Percentiles rank a stretch among this genome's conserved stretches.
phyloP scores from a whole-genome alignment of 768 basidiomycete genomes.

The Russula sp. region DNA sequence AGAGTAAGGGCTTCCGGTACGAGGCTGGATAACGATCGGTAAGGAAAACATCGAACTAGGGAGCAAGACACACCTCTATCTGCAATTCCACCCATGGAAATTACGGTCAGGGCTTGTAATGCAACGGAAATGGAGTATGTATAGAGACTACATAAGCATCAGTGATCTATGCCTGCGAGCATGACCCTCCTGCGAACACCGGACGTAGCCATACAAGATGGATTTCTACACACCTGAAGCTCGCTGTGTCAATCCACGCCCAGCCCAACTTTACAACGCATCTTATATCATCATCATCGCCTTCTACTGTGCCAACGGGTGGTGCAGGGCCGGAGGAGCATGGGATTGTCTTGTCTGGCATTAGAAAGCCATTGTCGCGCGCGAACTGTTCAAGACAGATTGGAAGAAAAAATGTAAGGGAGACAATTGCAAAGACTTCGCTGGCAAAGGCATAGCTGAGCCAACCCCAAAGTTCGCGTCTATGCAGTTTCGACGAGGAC shows the following conservation, averaged over 20 bases:
- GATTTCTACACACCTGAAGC: constrained; percentile 66
- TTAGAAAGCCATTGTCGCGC: constrained; percentile 76
- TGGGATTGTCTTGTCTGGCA: constrained; percentile 62
- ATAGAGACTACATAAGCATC: constrained; percentile 59
- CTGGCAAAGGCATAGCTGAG: constrained; percentile 83
- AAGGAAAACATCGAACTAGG: not conserved
- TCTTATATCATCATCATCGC: constrained; percentile 45
- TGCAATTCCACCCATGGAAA: constrained; percentile 90
- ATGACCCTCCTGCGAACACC: not conserved
- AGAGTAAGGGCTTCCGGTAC: constrained; percentile 74
- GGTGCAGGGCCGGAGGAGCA: constrained; percentile 41
- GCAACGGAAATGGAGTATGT: constrained; percentile 85
- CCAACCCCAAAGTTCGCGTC: constrained; percentile 62
- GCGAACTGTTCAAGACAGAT: constrained; percentile 88
- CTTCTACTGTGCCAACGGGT: constrained; percentile 30
- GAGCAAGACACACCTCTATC: constrained; percentile 67
- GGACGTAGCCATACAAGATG: not conserved
- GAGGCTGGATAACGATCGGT: constrained; percentile 43
- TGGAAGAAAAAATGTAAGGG: constrained; percentile 76
- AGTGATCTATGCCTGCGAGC: not conserved
- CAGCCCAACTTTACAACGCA: constrained; percentile 84
- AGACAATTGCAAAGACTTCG: constrained; percentile 80
- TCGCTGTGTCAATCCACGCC: constrained; percentile 86
- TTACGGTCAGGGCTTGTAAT: constrained; percentile 88
- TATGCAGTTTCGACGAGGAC: constrained; percentile 23